Evolutionary conservation across 305 asterid genomes (phyloP), one percentile per base, ranked within the genome.

Genomic region (Fraxinus xanthoxyloides): DNA sequence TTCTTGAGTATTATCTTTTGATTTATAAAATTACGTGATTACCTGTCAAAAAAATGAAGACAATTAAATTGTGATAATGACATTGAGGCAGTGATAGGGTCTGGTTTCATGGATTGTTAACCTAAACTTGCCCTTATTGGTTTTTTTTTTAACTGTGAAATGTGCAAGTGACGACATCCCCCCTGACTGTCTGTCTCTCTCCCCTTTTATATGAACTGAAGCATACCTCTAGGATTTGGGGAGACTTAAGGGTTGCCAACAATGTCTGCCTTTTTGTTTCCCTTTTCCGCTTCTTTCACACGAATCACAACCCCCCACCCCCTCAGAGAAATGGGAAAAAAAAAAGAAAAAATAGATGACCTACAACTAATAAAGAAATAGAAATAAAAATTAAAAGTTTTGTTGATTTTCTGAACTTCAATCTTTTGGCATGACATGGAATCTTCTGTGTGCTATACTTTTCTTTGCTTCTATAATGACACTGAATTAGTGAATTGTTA

Each of bases 391-490:
- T 26, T 13, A 9, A 26, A 65, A 3, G 59, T 48, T 13, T 4
- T 0, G 7, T 15, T 48, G 7, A 15, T 48, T 48, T 24, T 61
- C 73, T 65, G 35, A 65, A 65, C 70, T 61, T 23, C 70, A 61
- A 21, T 61, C 31, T 54, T 61, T 61, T 61, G 70, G 70, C 70
- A 19, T 0, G 70, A 61, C 30, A 23, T 23, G 5, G 76, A 35
- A 59, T 23, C 9, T 80, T 35, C 48, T 17, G 65, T 5, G 23
- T 72, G 74, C 85, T 23, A 81, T 65, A 32, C 51, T 43, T 76
- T 78, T 48, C 75, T 59, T 12, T 82, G 76, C 79, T 36, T 38
- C 17, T 28, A 75, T 26, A 84, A 74, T 67, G 67, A 77, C 77
- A 51, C 76, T n/a, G n/a, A n/a, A n/a, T n/a, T n/a, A n/a, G n/a